Base-by-base conservation (phyloP, 1,284 basidiomycete species). In the Marasmius sp. region DNA sequence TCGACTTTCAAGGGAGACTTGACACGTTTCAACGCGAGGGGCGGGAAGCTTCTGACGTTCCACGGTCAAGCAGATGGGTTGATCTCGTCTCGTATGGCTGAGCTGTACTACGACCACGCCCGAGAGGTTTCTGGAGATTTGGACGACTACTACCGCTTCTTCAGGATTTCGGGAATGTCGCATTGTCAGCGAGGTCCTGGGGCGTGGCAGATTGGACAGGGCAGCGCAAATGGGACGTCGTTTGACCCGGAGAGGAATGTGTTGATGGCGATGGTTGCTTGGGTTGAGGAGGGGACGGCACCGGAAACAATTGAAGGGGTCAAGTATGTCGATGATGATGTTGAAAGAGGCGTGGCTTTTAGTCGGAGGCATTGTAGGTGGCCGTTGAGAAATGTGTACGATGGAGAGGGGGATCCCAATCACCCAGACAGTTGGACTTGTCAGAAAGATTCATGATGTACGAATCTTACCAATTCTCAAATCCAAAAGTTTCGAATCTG, bases 31-130 rank as follows among this genome's bases (percentile, higher is more conserved):
- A 58, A 64, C 18, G 48, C 59, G 20, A 58, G 63, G 1, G 64
- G 65, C n/a, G 66, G 68, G 0, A 70, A 70, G 33, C 55, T 70
- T n/a, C 51, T 70, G 9, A 67, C 64, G 0, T 68, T 66, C 47
- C 68, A 70, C 54, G 68, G 68, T 4, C 62, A 65, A 38, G 53
- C 58, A 3, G 68, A 70, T 51, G 45, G 56, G 58, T 12, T 68
- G 10, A 66, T 67, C 39, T 22, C 64, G 2, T 66, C 68, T 1
- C 60, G 59, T 22, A 67, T 65, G 41, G 64, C 65, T 6, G 67
- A 67, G 58, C 53, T 64, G 27, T 54, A 66, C 22, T 68, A 68
- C 38, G 43, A 60, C 18, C 64, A 61, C 27, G 61, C 65, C 7
- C 54, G 60, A 10, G 16, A 45, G 7, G 65, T 50, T 12, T 49